phyloP scores from a whole-genome alignment of 75 land plant genomes.

The Pinus taeda region DNA sequence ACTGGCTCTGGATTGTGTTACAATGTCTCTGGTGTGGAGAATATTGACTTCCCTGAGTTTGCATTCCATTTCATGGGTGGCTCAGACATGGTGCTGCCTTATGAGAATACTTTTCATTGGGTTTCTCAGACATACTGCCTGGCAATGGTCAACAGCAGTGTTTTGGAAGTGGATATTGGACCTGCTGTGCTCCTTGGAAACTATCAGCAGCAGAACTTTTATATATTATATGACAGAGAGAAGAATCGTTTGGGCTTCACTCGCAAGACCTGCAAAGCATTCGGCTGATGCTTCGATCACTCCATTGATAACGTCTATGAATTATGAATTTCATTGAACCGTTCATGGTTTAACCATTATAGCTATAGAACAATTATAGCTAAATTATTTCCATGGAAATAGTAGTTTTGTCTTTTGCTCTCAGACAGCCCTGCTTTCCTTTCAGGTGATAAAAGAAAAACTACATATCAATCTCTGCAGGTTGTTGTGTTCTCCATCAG shows the following conservation, averaged over 20 bases:
- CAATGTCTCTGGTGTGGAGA: conserved; percentile 21
- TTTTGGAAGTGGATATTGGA: conserved; percentile 28
- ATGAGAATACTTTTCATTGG: conserved; percentile 45
- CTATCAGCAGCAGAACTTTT: conserved; percentile 6
- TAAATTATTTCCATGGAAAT: too few relatives aligned
- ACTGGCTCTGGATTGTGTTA: conserved; percentile 47
- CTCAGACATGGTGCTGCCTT: conserved; percentile 39
- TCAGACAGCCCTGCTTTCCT: too few relatives aligned
- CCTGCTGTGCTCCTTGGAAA: conserved; percentile 37
- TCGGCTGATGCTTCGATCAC: too few relatives aligned
- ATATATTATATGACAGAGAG: conserved; percentile 1
- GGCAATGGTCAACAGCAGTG: conserved; percentile 45
- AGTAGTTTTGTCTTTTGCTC: too few relatives aligned
- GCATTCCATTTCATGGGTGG: conserved; percentile 34
- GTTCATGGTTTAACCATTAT: too few relatives aligned
- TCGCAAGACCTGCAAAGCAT: not conserved
- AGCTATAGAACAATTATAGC: too few relatives aligned
- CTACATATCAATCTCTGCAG: too few relatives aligned
- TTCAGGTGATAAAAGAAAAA: too few relatives aligned
- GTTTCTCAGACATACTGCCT: conserved; percentile 12
- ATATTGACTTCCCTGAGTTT: conserved; percentile 12
- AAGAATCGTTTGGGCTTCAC: not conserved
- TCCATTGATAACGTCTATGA: too few relatives aligned
- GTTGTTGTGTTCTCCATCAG: too few relatives aligned
- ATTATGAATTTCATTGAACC: too few relatives aligned